Evolutionary conservation across 768 basidiomycete genomes (phyloP), one percentile per base, ranked within the genome.

Genomic region (Naganishia randhawae): DNA sequence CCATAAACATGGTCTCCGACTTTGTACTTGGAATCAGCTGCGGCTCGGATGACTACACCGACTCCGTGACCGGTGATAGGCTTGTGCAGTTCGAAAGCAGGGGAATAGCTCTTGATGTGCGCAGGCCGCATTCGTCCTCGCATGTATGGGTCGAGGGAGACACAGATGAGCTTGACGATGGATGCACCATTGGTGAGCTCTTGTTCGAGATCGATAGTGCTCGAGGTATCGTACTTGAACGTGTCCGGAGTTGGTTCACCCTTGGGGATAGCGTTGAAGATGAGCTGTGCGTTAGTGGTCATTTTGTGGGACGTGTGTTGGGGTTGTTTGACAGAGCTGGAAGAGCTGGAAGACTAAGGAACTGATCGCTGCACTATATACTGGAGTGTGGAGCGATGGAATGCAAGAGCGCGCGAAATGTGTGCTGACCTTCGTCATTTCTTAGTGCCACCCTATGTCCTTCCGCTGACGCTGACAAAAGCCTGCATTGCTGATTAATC

Each of bases 141-240:
- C 68, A 84, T 31, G 70, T 83, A 84, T 0, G 84, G 84, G 61
- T 85, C 85, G 45, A 85, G 73, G 17, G 82, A 82, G 17, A 85
- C 71, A 6, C 80, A 81, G 17, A 87, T 80, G 0, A 81, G 82
- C 75, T 86, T 87, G 71, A 85, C 51, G 9, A 87, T 72, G 65
- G 85, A 72, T 0, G 84, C 84, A 0, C 84, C 83, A 22, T 84
- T 75, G 48, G 85, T 74, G 1, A 82, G 74, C 0, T 81, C 82
- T 32, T 72, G 82, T 19, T 85, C 84, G 22, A 83, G 71, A 70
- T 87, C 86, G 71, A 87, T 86, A 0, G 78, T 82, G 64, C 82
- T 73, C n/a, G 54, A 27, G 4, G 67, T 76, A 66, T 86, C 84
- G 68, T 84, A 81, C 0, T 82, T 72, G 2, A 82, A 82, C 6